These are phyloP conservation scores for Termitomyces sp. DNA, from an alignment of 768 basidiomycete genomes.

Conservation along the genomic window DNA sequence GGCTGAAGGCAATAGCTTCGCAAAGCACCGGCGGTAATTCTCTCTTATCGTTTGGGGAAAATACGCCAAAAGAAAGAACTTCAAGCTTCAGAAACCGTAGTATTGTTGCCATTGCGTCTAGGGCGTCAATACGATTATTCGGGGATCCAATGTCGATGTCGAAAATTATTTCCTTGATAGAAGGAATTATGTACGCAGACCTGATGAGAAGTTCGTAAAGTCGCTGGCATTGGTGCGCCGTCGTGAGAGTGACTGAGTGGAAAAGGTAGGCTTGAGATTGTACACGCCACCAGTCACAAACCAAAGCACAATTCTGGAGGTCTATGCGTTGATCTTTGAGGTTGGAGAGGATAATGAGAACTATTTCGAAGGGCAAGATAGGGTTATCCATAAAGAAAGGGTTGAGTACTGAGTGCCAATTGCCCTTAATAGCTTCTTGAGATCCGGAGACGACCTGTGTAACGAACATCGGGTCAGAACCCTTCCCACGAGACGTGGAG, in stretches of 20 bases:
- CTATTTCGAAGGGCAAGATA: constrained; percentile 1
- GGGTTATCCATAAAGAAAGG: neutral
- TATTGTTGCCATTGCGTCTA: neutral
- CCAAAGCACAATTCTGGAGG: constrained; percentile 4
- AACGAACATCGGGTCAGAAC: neutral
- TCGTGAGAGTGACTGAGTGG: neutral
- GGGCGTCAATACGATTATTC: neutral
- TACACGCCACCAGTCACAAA: constrained; percentile 5
- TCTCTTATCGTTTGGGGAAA: neutral
- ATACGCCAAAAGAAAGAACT: neutral
- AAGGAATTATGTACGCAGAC: neutral
- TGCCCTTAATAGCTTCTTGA: neutral
- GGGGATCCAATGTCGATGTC: neutral
- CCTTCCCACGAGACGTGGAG: neutral
- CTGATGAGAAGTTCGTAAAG: neutral
- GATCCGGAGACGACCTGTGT: neutral
- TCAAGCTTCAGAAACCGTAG: constrained; percentile 1
- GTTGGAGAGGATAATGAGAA: constrained; percentile 2
- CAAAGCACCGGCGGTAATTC: neutral
- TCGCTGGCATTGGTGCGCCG: constrained; percentile 1
- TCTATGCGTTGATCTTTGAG: neutral
- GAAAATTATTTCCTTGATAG: constrained; percentile 1
- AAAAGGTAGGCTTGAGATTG: constrained; percentile 6
- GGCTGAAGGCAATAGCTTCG: neutral
- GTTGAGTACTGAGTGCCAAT: neutral